Evolutionary conservation across 2,329 filamentous ascomycete genomes (phyloP), one percentile per base, ranked within the genome.

Genomic region (Paecilomyces fulvus): DNA sequence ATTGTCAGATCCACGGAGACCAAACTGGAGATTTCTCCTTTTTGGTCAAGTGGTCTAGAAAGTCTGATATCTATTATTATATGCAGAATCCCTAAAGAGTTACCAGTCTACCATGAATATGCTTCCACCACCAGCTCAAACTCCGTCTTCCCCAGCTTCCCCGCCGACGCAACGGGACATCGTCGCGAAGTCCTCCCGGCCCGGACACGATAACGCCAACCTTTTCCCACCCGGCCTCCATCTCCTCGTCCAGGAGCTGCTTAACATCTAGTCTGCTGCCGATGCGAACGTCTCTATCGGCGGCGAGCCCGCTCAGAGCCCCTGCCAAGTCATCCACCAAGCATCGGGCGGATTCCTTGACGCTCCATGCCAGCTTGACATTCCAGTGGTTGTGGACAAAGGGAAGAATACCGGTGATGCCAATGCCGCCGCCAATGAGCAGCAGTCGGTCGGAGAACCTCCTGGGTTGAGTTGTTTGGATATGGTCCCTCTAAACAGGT

Each of bases 341-440:
- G 1, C 63, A 59, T 21, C 55, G 51, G 1, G 62, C 64, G 1
- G 54, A 49, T 12, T 61, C 56, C 54, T 66, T 68, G 8, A 75
- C 61, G 53, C 70, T 71, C 71, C 72, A 78, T 50, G 33, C 65
- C 0, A 77, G 63, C 58, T 73, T 75, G 5, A 70, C 57, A 7
- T 31, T 31, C 30, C 30, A 31, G 11, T 31, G 30, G 30, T 31
- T 31, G 11, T 31, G 67, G 0, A 83, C 70, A 0, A 80, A 68
- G 0, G 82, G 82, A 0, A 84, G 72, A 0, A 82, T 77, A 62
- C 81, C 83, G 0, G 81, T 80, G 31, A 85, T 78, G 3, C 83
- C 82, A 0, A 82, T 84, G 30, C 83, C 82, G 46, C 82, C 83
- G 0, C 81, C 80, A 0, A 83, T 69, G 54, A 75, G 79, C 4